Percentiles rank a stretch among this genome's conserved stretches.
Conservation (phyloP, 495 filamentous ascomycete genomes). For the Parathielavia hyrcaniae region DNA sequence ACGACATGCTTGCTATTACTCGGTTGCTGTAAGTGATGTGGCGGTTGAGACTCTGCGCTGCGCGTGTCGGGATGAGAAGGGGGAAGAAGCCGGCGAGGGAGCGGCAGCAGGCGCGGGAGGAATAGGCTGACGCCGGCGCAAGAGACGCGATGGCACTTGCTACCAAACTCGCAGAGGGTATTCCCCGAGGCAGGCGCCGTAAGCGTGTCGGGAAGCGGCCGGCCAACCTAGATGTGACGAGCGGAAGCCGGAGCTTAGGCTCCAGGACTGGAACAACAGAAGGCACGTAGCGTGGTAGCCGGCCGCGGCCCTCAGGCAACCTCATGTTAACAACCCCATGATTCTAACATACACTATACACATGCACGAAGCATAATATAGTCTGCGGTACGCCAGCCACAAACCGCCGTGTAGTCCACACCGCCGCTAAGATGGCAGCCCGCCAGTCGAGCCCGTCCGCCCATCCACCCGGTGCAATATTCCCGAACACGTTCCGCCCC, state of each 20-base stretch:
- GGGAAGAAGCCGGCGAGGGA: no score
- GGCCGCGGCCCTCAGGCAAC: neutral
- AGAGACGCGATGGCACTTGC: no score
- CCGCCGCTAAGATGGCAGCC: neutral
- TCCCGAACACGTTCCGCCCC: neutral
- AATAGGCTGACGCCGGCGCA: no score
- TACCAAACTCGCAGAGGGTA: no score
- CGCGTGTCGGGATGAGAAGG: neutral
- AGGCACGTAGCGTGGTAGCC: neutral
- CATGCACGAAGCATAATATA: slow-evolving; percentile 31
- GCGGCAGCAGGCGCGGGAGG: no score
- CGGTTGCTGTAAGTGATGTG: neutral
- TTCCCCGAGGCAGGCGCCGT: no score
- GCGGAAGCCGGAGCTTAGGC: no score
- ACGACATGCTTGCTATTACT: no score
- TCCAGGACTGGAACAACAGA: neutral
- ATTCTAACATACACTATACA: slow-evolving; percentile 35
- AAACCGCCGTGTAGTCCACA: neutral
- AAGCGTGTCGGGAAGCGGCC: no score
- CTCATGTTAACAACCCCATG: slow-evolving; percentile 14
- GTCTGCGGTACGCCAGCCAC: slow-evolving; percentile 11
- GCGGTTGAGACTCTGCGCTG: neutral
- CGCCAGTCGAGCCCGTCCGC: neutral
- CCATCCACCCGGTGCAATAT: neutral
- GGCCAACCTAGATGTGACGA: no score